These are phyloP conservation scores for Trifolium fragiferum DNA, from an alignment of 306 rosid species.

Conservation along the genomic window DNA sequence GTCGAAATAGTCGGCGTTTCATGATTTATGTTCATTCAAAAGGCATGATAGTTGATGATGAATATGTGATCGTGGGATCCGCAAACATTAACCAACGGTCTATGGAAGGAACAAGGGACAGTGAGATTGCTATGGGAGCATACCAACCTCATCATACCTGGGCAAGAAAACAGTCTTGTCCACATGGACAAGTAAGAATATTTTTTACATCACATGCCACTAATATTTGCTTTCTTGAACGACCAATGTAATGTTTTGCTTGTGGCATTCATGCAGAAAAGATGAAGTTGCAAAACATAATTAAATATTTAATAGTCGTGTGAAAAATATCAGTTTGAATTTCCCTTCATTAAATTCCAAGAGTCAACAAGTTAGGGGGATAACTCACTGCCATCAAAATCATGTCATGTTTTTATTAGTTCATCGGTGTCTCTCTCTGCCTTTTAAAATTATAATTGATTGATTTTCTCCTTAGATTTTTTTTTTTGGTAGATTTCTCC, in stretches of 20 bases:
- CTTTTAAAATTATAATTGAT: background rate
- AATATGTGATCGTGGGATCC: conserved; percentile 86
- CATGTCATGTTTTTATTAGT: too few relatives aligned
- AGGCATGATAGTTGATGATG: conserved; percentile 98
- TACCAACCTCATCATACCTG: conserved; percentile 88
- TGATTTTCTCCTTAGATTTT: background rate
- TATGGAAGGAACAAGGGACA: conserved; percentile 98
- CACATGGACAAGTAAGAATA: conserved; percentile 78
- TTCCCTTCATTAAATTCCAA: conserved; percentile 6
- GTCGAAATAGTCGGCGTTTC: conserved; percentile 77
- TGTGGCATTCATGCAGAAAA: conserved; percentile 26
- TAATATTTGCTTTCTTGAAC: conserved; percentile 16
- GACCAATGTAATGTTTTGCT: conserved; percentile 28
- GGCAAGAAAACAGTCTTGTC: conserved; percentile 64
- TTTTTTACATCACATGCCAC: conserved; percentile 10
- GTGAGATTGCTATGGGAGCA: conserved; percentile 98
- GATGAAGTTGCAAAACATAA: conserved; percentile 23
- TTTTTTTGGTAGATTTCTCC: background rate
- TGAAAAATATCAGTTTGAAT: background rate
- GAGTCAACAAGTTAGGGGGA: conserved; percentile 2
- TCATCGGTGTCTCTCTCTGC: background rate
- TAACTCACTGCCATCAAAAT: conserved; percentile 1
- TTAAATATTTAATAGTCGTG: background rate
- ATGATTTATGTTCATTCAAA: conserved; percentile 98
- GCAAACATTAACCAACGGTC: conserved; percentile 98